phyloP scores from a whole-genome alignment of 768 basidiomycete species.

The Kwoniella heveanensis region DNA sequence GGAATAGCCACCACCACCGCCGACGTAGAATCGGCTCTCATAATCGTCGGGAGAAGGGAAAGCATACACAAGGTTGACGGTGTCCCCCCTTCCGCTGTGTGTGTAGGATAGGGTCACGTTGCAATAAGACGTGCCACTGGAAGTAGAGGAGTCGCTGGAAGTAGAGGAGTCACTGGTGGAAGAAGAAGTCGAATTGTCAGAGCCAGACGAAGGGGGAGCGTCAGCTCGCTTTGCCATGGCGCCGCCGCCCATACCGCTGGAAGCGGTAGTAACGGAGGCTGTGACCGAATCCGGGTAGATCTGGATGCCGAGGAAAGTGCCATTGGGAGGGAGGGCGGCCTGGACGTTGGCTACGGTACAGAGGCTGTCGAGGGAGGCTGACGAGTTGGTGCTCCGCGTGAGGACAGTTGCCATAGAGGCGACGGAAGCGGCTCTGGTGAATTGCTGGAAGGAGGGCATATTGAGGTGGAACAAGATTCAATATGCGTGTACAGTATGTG shows the following conservation, averaged over 20 bases:
- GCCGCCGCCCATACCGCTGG: neutral
- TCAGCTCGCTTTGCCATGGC: neutral
- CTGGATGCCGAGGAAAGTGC: conserved; percentile 10
- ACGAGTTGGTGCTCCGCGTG: too few relatives aligned
- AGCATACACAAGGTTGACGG: conserved; percentile 2
- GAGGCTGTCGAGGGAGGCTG: conserved; percentile 2
- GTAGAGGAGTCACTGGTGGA: too few relatives aligned
- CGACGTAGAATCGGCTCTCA: conserved; percentile 5
- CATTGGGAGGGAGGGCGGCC: conserved; percentile 6
- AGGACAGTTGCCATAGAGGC: too few relatives aligned
- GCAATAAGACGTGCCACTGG: conserved; percentile 3
- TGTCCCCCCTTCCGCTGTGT: conserved; percentile 3
- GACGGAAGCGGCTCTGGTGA: too few relatives aligned
- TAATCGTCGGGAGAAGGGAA: conserved; percentile 5
- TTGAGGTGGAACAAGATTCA: too few relatives aligned
- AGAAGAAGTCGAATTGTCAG: too few relatives aligned
- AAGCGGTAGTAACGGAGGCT: conserved; percentile 4
- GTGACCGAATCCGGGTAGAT: conserved; percentile 1
- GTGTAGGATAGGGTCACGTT: conserved; percentile 12
- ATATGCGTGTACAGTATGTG: too few relatives aligned
- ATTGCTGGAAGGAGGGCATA: too few relatives aligned
- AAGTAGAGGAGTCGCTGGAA: too few relatives aligned
- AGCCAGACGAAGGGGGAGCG: neutral
- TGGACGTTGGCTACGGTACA: conserved; percentile 11
- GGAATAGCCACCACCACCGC: conserved; percentile 19